Base-by-base conservation (phyloP, 2,329 filamentous ascomycete species). In the Aschersonia sp. region DNA sequence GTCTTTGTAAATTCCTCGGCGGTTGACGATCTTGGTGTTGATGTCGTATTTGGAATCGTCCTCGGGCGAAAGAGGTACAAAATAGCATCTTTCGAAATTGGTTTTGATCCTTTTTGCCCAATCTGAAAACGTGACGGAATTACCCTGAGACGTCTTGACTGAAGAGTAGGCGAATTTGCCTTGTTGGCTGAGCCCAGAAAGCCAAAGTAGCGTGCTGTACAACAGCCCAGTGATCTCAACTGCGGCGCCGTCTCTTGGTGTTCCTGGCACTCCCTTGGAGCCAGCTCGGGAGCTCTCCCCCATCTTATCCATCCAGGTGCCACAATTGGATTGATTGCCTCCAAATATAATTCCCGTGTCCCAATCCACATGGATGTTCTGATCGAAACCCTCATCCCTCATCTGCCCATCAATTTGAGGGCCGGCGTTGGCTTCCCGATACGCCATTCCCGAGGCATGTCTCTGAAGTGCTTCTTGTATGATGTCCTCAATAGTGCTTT, bases 221-320 rank as follows among this genome's bases (percentile, higher is more conserved):
- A 92, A 72, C 48, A 98, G 76, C 45, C 92, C 94, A 1, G 84
- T 95, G 60, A 98, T 97, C 64, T 98, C 92, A 48, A 98, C 78
- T 28, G 92, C 89, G 42, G 92, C 89, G 31, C 92, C 92, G 61
- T 98, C 94, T 57, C 94, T 84, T 44, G 92, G 92, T n/a, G 92
- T 98, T 6, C 89, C 92, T 1, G 92, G 94, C 28, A 95, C 73
- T 45, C 92, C 94, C 69, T 96, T 97, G 59, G 82, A 95, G 50
- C 85, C 84, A 12, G 94, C 92, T 52, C 82, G 85, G 53, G 85
- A 80, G 52, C 89, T 95, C 65, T 98, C 92, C n/a, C 92, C 92
- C 92, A 98, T 98, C 75, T 98, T 98, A 73, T 98, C 92, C 89
- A 96, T 96, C 92, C 92, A 98, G 1, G 92, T 98, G 47, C 92